Evolutionary conservation across 2,329 filamentous ascomycete genomes (phyloP).

Genomic region (Aspergillus fijiensis): DNA sequence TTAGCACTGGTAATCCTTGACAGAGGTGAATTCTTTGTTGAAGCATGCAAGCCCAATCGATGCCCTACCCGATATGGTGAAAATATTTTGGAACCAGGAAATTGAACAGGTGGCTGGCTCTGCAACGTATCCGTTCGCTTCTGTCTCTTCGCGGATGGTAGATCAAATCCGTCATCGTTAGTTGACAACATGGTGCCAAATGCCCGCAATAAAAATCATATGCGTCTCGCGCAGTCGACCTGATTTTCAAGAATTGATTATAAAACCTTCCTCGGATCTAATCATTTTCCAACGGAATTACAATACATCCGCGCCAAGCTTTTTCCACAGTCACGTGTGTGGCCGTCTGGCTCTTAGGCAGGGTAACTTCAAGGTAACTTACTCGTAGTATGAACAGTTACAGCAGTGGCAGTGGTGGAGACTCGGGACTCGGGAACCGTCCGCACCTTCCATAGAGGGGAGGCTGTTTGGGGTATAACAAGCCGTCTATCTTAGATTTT

Average conservation of each 20-base stretch:
- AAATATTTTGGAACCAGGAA: constrained; percentile 74
- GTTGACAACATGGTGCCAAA: constrained; percentile 46
- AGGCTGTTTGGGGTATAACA: too few species aligned
- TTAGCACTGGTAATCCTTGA: constrained; percentile 2
- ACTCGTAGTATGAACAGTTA: too few species aligned
- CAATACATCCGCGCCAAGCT: background rate
- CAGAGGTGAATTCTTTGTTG: background rate
- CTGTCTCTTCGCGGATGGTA: constrained; percentile 73
- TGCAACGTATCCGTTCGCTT: constrained; percentile 53
- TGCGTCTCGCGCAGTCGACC: background rate
- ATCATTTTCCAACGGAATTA: constrained; percentile 1
- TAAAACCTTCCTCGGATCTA: background rate
- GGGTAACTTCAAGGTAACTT: too few species aligned
- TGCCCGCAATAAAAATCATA: background rate
- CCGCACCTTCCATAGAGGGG: too few species aligned
- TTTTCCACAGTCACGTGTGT: too few species aligned
- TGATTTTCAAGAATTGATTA: background rate
- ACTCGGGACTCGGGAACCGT: too few species aligned
- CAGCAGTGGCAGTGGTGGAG: too few species aligned
- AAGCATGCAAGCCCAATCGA: constrained; percentile 29
- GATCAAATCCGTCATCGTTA: constrained; percentile 55
- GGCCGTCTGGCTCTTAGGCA: too few species aligned
- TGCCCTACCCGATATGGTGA: constrained; percentile 77
- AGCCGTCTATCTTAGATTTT: too few species aligned
- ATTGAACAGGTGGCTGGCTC: constrained; percentile 42